phyloP scores from a whole-genome alignment of 352 stramenopile genomes.

The Phytophthora cactorum region DNA sequence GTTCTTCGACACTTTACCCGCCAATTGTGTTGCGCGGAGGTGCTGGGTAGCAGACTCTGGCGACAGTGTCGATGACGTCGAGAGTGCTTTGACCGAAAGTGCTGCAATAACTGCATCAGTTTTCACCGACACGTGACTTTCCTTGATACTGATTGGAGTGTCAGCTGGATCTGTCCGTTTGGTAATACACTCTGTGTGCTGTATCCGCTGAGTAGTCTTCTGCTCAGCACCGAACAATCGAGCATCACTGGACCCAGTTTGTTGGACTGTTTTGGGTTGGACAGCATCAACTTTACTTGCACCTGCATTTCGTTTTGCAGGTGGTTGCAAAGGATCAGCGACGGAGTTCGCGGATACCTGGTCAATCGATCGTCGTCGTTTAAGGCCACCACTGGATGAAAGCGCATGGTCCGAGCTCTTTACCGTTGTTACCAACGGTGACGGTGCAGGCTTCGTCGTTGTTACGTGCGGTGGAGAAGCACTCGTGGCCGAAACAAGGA shows the following conservation, averaged over 20 bases:
- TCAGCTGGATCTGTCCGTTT: background rate
- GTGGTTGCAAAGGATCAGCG: conserved; percentile 10
- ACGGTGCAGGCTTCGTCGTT: conserved; percentile 2
- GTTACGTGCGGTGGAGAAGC: background rate
- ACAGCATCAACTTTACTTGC: background rate
- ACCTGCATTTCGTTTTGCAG: conserved; percentile 4
- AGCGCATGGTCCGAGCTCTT: background rate
- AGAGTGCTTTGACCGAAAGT: background rate
- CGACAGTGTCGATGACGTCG: background rate
- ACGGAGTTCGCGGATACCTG: background rate
- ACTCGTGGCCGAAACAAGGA: background rate
- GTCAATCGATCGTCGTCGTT: conserved; percentile 19
- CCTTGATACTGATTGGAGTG: background rate
- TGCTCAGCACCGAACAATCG: conserved; percentile 3
- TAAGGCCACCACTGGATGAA: conserved; percentile 8
- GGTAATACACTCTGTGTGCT: background rate
- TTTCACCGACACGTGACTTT: background rate
- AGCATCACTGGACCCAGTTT: background rate
- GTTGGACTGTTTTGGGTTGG: background rate
- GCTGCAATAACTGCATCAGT: background rate
- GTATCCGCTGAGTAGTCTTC: background rate
- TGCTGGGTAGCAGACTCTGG: background rate
- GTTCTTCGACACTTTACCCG: background rate
- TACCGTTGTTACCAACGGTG: background rate
- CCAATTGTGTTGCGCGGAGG: background rate